Percentiles rank a stretch among this genome's conserved stretches.
Evolutionary conservation across 768 basidiomycete genomes (phyloP).

Genomic region (Termitomyces sp.): DNA sequence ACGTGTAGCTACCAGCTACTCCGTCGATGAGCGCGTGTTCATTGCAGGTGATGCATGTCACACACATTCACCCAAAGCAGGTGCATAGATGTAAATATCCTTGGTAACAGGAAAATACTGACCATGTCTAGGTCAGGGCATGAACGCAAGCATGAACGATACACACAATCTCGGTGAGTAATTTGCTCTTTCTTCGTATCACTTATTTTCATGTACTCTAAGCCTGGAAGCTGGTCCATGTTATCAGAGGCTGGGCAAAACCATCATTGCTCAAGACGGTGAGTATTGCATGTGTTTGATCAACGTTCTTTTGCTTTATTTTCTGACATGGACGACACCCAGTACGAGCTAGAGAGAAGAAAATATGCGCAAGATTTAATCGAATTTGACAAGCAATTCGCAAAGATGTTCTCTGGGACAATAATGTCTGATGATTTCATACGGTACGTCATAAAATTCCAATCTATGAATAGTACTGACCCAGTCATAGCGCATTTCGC

Average conservation of each 20-base stretch:
- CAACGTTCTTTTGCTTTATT: background rate
- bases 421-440: conserved; percentile 41
- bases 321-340: background rate
- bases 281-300: conserved; percentile 8
- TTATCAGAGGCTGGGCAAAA: conserved; percentile 48
- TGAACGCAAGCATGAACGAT: conserved; percentile 77
- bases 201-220: background rate
- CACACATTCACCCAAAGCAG: conserved; percentile 63
- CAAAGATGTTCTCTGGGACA: conserved; percentile 63
- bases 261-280: conserved; percentile 46
- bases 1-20: conserved; percentile 61
- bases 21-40: conserved; percentile 59
- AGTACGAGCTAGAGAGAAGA: conserved; percentile 68
- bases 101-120: background rate
- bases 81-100: conserved; percentile 21
- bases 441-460: conserved; percentile 20
- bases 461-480: background rate
- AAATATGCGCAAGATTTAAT: conserved; percentile 71
- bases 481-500: conserved; percentile 38
- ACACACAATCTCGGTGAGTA: conserved; percentile 58
- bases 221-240: conserved; percentile 60
- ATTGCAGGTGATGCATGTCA: conserved; percentile 76
- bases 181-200: background rate
- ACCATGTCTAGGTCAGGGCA: conserved; percentile 50
- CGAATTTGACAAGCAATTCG: conserved; percentile 60